Conservation (phyloP, 768 basidiomycete genomes). For the Mycena pura region DNA sequence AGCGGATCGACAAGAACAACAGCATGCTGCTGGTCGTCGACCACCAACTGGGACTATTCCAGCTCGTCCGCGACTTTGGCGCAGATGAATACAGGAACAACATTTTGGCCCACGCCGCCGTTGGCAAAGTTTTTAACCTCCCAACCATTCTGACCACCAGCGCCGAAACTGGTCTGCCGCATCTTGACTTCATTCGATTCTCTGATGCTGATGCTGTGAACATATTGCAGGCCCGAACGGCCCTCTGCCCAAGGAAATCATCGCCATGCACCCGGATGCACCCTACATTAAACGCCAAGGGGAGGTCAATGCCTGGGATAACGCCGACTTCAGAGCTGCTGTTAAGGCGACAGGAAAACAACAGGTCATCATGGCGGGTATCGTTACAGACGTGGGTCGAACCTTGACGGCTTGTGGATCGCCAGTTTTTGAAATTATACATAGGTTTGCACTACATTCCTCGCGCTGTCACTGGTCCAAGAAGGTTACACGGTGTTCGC, state of each 20-base stretch:
- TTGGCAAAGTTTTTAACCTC: conserved; percentile 52
- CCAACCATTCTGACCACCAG: conserved; percentile 55
- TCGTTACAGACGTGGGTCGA: conserved; percentile 51
- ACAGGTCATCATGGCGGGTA: conserved; percentile 56
- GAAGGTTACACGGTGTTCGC: conserved; percentile 57
- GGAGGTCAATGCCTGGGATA: conserved; percentile 62
- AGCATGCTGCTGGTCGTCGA: conserved; percentile 53
- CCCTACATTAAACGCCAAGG: conserved; percentile 53
- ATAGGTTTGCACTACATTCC: conserved; percentile 56
- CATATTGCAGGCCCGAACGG: conserved; percentile 52
- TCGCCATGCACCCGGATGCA: conserved; percentile 52
- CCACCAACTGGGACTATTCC: conserved; percentile 56
- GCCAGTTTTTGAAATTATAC: background rate
- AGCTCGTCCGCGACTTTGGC: conserved; percentile 49
- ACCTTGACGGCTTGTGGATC: background rate
- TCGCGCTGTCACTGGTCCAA: conserved; percentile 51
- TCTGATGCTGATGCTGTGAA: background rate
- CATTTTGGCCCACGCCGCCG: conserved; percentile 53
- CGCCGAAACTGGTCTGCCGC: conserved; percentile 46
- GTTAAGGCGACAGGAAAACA: conserved; percentile 56
- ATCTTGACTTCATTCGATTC: background rate
- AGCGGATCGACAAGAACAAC: conserved; percentile 52
- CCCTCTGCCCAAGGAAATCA: conserved; percentile 51
- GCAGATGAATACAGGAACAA: conserved; percentile 50
- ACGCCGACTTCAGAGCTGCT: conserved; percentile 51